Base-by-base conservation (phyloP, 805 yeast species). In the Metschnikowia reukaufii region DNA sequence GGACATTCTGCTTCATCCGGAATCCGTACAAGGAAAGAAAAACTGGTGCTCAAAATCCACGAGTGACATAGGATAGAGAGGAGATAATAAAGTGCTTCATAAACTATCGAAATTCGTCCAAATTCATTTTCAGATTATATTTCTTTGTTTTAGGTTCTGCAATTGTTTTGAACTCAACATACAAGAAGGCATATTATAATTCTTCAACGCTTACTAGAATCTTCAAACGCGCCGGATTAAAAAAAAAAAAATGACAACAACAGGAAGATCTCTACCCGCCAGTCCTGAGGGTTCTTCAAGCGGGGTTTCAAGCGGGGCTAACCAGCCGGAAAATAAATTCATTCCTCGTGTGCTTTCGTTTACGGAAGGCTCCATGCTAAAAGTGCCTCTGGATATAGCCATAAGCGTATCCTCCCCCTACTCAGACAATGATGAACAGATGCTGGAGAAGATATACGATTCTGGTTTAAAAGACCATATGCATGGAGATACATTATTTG, bases 321-420 rank as follows among this genome's bases (percentile, higher is more conserved):
- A 29, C 32, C 32, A 20, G 10, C 27, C 17, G 18, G 48, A 45
- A 7, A 33, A 20, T 20, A 21, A 19, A 10, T 35, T 39, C 17
- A 25, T 29, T 9, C 45, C 39, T n/a, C 33, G 40, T 15, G 42
- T 17, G 19, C n/a, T 39, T 6, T 35, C 41, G 8, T 33, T 31
- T 15, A 27, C 19, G 6, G 39, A 33, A 16, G 35, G 31, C 16
- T 21, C 39, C 25, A 6, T 37, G 19, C 36, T 44, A 13, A 23
- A 13, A 17, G 32, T 30, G 18, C 34, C 40, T 10, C 38, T 38
- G 42, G 33, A 32, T 32, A 12, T 38, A 6, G 23, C 40, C 31
- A 23, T 17, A 19, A 15, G 29, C n/a, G 10, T 35, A 35, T 13
- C 44, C 13, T 17, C 34, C 8, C 29, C 39, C 12, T 27, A 16